Evolutionary conservation across 176 grass and related monocot genomes (phyloP), one percentile per base, ranked within the genome.

Genomic region (Canna indica): DNA sequence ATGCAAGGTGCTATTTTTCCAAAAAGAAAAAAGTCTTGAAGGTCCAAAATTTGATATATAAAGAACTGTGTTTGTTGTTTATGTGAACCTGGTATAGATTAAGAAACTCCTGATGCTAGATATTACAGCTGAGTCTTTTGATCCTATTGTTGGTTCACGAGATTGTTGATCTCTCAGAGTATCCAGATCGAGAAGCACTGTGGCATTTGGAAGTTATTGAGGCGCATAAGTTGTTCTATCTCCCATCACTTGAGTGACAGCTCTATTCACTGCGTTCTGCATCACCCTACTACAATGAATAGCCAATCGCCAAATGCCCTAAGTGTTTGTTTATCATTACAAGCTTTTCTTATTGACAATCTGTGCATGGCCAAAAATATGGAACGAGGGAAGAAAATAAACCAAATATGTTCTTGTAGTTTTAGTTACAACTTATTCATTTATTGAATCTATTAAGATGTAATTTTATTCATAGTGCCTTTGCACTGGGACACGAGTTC

Each of bases 141-240:
- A 65, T 46, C 45, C 71, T 53, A 17, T 68, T 86, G 73, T 76
- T 91, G 88, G 92, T 83, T 71, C 93, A 97, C 41, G 90, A 91
- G 79, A 86, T 92, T 17, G 88, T 91, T 1, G 86, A 96, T 76
- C 88, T 96, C 61, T 91, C 88, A 0, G 22, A 64, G 4, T 67
- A 87, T 15, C 93, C 84, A 0, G 59, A 96, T 71, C 81, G 86
- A 58, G 88, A 96, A 88, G 81, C 88, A 48, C 73, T 96, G 88
- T 96, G 88, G 91, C 72, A 96, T 61, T 75, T 96, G 81, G 91
- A 96, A 83, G 85, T 88, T 14, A 80, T 78, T 6, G 88, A 96
- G 76, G 88, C 81, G 0, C 79, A 85, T 68, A 77, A 85, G 25
- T 75, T 91, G 17, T 91, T 97, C 5, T 66, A 66, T 39, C 63